These are phyloP conservation scores for Pythium rhizo-oryzae DNA, from an alignment of 352 stramenopile genomes.

Conservation along the genomic window DNA sequence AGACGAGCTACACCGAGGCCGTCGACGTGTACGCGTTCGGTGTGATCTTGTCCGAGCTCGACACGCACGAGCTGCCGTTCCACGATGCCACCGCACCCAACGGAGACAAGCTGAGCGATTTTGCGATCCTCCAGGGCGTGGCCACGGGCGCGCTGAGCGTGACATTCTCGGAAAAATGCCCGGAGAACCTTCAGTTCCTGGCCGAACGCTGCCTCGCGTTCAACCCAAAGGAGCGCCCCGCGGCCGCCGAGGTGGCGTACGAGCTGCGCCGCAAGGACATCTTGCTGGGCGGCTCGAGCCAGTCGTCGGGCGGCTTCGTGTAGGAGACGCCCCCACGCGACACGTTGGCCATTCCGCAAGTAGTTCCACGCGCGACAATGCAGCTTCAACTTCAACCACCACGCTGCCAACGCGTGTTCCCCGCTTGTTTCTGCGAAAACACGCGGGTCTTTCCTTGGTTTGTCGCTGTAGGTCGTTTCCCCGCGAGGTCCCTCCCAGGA, in stretches of 20 bases:
- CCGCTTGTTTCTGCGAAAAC: neutral
- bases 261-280: conserved; percentile 57
- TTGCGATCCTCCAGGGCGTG: conserved; percentile 60
- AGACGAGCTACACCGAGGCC: conserved; percentile 62
- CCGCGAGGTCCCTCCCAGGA: neutral
- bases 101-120: conserved; percentile 56
- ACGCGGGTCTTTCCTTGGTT: neutral
- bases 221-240: conserved; percentile 53
- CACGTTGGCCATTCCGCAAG: neutral
- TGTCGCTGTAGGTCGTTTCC: neutral
- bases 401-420: neutral
- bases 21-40: conserved; percentile 74
- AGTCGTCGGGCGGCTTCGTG: conserved; percentile 20
- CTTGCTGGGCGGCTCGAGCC: conserved; percentile 31
- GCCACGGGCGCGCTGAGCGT: conserved; percentile 45
- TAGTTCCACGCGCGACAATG: neutral
- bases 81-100: conserved; percentile 33
- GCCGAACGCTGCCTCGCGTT: conserved; percentile 55
- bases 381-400: conserved; percentile 13
- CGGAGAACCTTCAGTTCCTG: conserved; percentile 48
- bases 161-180: conserved; percentile 42
- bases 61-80: conserved; percentile 74
- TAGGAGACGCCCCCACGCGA: conserved; percentile 19
- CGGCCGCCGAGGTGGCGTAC: conserved; percentile 61
- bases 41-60: conserved; percentile 67